Conservation (phyloP, 2,329 filamentous ascomycete genomes). For the Lachnellula hyalina region DNA sequence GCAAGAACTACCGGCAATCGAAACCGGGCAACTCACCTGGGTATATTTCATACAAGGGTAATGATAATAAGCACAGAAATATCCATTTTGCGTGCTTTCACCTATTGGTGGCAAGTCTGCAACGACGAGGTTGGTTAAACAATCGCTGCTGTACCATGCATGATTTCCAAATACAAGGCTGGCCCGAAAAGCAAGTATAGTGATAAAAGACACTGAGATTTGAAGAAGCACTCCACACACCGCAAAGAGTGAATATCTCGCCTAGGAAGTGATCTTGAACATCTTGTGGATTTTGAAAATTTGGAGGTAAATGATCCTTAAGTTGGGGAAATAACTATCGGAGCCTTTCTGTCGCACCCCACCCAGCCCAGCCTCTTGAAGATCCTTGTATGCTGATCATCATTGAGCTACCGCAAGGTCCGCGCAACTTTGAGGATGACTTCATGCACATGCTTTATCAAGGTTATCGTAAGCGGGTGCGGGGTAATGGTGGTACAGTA, state of each 20-base stretch:
- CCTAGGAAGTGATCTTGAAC: no score
- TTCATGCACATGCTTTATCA: not conserved
- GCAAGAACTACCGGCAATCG: not conserved
- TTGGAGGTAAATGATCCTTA: not conserved
- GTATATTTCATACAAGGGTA: no score
- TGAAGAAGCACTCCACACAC: no score
- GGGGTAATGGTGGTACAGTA: not conserved
- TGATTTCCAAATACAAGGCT: not conserved
- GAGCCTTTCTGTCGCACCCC: not conserved
- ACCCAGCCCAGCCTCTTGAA: not conserved
- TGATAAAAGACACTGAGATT: not conserved
- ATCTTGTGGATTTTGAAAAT: not conserved
- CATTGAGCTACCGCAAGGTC: not conserved
- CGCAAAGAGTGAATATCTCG: no score
- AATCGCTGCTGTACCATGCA: not conserved
- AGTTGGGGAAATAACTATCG: not conserved
- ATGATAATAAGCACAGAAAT: not conserved
- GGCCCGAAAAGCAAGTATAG: not conserved
- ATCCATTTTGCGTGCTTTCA: not conserved
- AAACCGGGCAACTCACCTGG: not conserved
- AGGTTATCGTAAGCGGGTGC: not conserved
- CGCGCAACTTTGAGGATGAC: not conserved
- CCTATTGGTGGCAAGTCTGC: not conserved
- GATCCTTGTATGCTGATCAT: not conserved
- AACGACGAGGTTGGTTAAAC: slow-evolving; percentile 4